Evolutionary conservation across 805 yeast genomes (phyloP).

Genomic region (Saccharomycopsis malanga): DNA sequence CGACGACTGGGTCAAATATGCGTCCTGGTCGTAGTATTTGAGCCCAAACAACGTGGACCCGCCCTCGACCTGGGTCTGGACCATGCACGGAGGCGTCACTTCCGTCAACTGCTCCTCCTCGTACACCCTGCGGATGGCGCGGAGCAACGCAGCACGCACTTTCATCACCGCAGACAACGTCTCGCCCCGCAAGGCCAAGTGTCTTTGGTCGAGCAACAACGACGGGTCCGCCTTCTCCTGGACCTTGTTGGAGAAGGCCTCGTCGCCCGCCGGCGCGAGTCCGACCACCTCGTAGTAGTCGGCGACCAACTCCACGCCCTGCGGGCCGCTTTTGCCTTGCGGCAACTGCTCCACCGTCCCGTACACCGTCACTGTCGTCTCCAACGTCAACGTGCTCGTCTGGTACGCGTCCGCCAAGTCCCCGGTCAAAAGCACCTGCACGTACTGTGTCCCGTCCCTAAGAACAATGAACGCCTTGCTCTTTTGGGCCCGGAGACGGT

Average conservation of each 20-base stretch:
- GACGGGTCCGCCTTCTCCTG: conserved; percentile 94
- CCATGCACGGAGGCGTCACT: conserved; percentile 99
- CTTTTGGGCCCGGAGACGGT: conserved; percentile 87
- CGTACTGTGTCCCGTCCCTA: conserved; percentile 90
- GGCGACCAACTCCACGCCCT: conserved; percentile 88
- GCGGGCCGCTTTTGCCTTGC: conserved; percentile 96
- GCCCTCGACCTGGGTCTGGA: conserved; percentile 98
- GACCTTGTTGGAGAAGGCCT: conserved; percentile 87
- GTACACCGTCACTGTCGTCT: conserved; percentile 70
- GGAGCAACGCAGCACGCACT: conserved; percentile 78
- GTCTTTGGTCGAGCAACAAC: conserved; percentile 87
- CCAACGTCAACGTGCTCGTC: conserved; percentile 80
- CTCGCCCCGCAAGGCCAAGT: conserved; percentile 94
- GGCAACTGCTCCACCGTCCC: conserved; percentile 83
- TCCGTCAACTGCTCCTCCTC: conserved; percentile 70
- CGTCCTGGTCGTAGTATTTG: conserved; percentile 95
- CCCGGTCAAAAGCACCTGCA: conserved; percentile 84
- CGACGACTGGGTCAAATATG: conserved; percentile 92
- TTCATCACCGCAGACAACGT: conserved; percentile 87
- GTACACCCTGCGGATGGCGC: conserved; percentile 69
- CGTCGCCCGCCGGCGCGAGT: conserved; percentile 94
- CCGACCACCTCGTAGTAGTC: conserved; percentile 89
- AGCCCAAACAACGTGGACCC: conserved; percentile 92
- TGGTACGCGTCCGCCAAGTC: conserved; percentile 87
- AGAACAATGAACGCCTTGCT: conserved; percentile 84